Evolutionary conservation across 164 flowering plant species (phyloP).

Genomic region (Aristolochia californica): DNA sequence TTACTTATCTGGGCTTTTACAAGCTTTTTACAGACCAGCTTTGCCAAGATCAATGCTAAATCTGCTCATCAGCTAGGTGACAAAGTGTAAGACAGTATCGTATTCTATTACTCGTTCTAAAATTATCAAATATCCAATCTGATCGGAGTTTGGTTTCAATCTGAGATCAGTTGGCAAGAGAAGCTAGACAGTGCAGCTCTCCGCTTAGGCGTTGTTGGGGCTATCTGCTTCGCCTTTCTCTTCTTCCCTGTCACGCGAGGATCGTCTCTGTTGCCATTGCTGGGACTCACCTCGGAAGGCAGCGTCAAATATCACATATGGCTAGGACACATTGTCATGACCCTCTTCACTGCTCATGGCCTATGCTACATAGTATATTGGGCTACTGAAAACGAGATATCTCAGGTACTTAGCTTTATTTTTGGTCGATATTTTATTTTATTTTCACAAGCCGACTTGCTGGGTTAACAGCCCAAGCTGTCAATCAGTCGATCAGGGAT

Average conservation of each 20-base stretch:
- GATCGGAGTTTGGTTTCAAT: background rate
- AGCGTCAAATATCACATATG: constrained; percentile 70
- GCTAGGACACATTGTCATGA: constrained; percentile 67
- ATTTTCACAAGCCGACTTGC: background rate
- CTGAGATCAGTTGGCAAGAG: constrained; percentile 48
- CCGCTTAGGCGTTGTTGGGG: constrained; percentile 54
- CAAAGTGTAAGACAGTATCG: constrained; percentile 39
- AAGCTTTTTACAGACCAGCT: constrained; percentile 25
- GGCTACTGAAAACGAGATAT: constrained; percentile 13
- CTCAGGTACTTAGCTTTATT: constrained; percentile 1
- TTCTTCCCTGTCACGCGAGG: constrained; percentile 74
- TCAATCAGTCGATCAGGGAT: background rate
- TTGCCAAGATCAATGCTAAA: constrained; percentile 18
- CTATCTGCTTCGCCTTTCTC: constrained; percentile 44
- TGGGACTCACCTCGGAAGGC: constrained; percentile 22
- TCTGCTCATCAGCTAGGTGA: constrained; percentile 16
- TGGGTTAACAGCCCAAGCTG: background rate
- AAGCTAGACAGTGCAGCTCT: constrained; percentile 33
- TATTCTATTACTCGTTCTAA: background rate
- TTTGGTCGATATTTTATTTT: background rate
- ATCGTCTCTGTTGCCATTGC: constrained; percentile 50
- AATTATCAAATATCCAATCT: background rate
- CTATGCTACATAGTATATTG: constrained; percentile 39
- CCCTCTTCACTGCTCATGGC: constrained; percentile 61
- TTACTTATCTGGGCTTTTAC: constrained; percentile 59